Conservation (phyloP, 2,329 filamentous ascomycete species). For the Epichloe brachyelytri region DNA sequence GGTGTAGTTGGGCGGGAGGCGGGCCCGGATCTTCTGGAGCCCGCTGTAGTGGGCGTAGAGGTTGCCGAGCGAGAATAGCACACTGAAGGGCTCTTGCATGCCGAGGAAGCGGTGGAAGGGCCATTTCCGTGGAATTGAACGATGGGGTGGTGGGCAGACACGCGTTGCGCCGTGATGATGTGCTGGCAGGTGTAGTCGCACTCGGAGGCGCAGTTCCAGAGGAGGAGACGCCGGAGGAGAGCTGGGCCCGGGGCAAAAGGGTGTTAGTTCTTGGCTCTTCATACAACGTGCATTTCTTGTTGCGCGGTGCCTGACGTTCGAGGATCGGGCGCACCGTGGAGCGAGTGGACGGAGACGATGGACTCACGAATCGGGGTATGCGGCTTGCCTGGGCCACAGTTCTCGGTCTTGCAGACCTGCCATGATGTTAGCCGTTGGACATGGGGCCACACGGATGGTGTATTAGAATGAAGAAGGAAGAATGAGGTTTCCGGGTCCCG, state of each 20-base stretch:
- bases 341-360: neutral
- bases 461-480: too few relatives aligned
- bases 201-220: constrained; percentile 87
- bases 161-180: constrained; percentile 64
- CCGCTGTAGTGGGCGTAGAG: constrained; percentile 74
- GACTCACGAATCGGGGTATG: constrained; percentile 56
- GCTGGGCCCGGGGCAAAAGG: constrained; percentile 35
- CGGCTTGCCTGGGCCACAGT: constrained; percentile 53
- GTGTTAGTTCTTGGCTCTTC: neutral
- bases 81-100: constrained; percentile 88
- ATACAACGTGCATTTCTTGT: neutral
- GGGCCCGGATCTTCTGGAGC: constrained; percentile 53
- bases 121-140: constrained; percentile 98
- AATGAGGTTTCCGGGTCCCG: constrained; percentile 4
- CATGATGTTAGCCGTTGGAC: neutral
- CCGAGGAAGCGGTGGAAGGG: constrained; percentile 83
- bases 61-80: constrained; percentile 88
- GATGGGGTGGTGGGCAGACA: constrained; percentile 51
- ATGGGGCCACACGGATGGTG: neutral
- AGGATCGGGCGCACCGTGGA: neutral
- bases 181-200: constrained; percentile 98
- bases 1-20: constrained; percentile 60
- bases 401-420: constrained; percentile 68
- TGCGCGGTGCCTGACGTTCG: neutral
- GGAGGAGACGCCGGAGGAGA: constrained; percentile 67